phyloP scores from a whole-genome alignment of 345 rosid species.

The Eucalyptus rudis region DNA sequence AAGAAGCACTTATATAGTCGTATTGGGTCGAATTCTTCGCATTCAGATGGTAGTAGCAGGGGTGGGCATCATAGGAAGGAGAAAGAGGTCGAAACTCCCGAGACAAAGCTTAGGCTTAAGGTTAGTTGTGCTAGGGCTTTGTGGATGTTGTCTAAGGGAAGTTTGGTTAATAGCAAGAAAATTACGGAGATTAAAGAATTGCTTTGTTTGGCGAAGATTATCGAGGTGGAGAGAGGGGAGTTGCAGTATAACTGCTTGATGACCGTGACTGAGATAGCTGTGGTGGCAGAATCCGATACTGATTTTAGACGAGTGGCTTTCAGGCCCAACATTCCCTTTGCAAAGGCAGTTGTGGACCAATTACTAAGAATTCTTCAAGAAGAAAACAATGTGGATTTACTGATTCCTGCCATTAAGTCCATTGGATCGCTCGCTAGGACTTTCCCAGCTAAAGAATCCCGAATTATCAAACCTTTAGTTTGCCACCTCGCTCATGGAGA shows the following conservation, averaged over 20 bases:
- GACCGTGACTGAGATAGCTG: conserved; percentile 35
- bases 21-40: neutral
- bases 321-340: conserved; percentile 49
- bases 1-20: neutral
- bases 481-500: conserved; percentile 12
- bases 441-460: conserved; percentile 40
- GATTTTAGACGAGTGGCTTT: conserved; percentile 48
- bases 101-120: conserved; percentile 19
- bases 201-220: conserved; percentile 36
- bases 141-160: conserved; percentile 29
- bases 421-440: conserved; percentile 49
- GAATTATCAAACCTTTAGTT: conserved; percentile 35
- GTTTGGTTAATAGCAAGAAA: conserved; percentile 19
- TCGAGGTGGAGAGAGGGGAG: conserved; percentile 33
- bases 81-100: conserved; percentile 25
- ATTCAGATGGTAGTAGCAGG: conserved; percentile 24
- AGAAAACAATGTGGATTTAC: conserved; percentile 11
- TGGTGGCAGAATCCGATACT: conserved; percentile 28
- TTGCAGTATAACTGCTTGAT: conserved; percentile 37
- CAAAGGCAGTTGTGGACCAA: conserved; percentile 46
- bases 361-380: conserved; percentile 36
- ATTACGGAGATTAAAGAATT: conserved; percentile 46
- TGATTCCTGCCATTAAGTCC: conserved; percentile 30
- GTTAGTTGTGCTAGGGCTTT: conserved; percentile 38
- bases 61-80: conserved; percentile 25